phyloP scores from a whole-genome alignment of 176 grass and related monocot genomes.

The Oryza nivara region DNA sequence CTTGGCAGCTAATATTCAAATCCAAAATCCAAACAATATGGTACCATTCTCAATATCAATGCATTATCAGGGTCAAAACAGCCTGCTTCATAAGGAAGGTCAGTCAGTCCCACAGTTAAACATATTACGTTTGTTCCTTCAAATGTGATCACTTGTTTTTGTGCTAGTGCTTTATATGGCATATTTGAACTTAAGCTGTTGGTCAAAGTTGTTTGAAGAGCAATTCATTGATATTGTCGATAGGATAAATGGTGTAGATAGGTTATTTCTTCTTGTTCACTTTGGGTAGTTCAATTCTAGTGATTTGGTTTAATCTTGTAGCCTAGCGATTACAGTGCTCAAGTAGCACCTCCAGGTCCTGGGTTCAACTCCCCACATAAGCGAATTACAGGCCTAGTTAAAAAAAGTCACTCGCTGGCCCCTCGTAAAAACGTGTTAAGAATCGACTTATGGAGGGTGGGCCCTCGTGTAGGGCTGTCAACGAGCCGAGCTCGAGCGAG shows the following conservation, averaged over 20 bases:
- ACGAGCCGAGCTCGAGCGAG: too few species aligned
- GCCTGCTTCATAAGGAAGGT: conserved; percentile 56
- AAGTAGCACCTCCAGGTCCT: too few species aligned
- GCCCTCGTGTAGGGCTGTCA: too few species aligned
- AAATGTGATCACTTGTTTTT: neutral
- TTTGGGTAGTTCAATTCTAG: neutral
- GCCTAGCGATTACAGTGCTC: too few species aligned
- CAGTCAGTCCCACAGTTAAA: conserved; percentile 20
- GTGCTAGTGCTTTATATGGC: neutral
- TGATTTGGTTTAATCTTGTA: neutral
- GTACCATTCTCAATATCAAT: conserved; percentile 41
- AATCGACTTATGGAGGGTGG: too few species aligned
- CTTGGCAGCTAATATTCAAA: conserved; percentile 43
- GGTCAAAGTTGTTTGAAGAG: conserved; percentile 11
- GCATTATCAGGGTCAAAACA: conserved; percentile 50
- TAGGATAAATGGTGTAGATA: neutral
- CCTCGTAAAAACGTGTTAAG: too few species aligned
- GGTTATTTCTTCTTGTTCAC: neutral
- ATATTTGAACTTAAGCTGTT: neutral
- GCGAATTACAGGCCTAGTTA: too few species aligned
- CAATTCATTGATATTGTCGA: conserved; percentile 5
- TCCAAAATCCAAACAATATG: conserved; percentile 44
- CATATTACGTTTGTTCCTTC: neutral
- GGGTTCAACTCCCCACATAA: too few species aligned
- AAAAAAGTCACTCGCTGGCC: too few species aligned